phyloP scores from a whole-genome alignment of 495 filamentous ascomycete species.

The Xylaria telfairii region DNA sequence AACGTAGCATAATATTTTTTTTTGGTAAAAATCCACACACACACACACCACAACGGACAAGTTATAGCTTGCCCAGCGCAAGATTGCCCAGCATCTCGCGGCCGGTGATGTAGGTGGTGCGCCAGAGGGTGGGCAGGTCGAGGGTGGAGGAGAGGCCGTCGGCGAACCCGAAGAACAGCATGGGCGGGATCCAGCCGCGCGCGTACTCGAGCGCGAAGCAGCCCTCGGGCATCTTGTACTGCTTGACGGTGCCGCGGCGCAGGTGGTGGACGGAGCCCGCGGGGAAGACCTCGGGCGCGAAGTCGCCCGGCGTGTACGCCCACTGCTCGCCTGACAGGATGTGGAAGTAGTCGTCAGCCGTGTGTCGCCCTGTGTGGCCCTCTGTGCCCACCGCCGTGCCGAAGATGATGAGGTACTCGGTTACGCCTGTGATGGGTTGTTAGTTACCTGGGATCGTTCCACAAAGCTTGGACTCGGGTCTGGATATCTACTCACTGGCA shows the following conservation, averaged over 20 bases:
- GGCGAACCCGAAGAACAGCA: slow-evolving; percentile 86
- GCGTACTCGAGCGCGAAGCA: slow-evolving; percentile 92
- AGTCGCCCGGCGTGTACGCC: slow-evolving; percentile 73
- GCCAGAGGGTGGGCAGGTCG: slow-evolving; percentile 80
- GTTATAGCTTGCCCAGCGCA: slow-evolving; percentile 72
- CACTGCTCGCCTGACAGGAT: slow-evolving; percentile 78
- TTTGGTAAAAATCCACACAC: too few species aligned
- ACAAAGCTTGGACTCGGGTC: neutral
- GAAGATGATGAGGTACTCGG: slow-evolving; percentile 84
- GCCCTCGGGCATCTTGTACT: slow-evolving; percentile 80
- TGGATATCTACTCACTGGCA: slow-evolving; percentile 60
- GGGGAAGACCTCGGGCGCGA: slow-evolving; percentile 76
- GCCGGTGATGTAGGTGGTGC: slow-evolving; percentile 71
- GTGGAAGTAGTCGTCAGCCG: slow-evolving; percentile 92
- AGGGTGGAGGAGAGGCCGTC: slow-evolving; percentile 78
- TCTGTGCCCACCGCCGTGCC: slow-evolving; percentile 87
- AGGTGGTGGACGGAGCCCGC: slow-evolving; percentile 80
- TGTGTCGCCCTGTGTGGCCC: slow-evolving; percentile 84
- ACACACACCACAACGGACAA: too few species aligned
- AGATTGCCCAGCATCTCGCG: slow-evolving; percentile 77
- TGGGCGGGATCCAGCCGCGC: slow-evolving; percentile 87
- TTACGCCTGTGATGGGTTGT: slow-evolving; percentile 51
- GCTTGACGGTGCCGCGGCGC: slow-evolving; percentile 75
- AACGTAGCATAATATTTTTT: too few species aligned
- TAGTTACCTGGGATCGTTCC: slow-evolving; percentile 9